A percentile compares a stretch with the other conserved stretches of the same genome.
Evolutionary conservation across 2,329 filamentous ascomycete genomes (phyloP).

Genomic region (Pestalotiopsis sp.): DNA sequence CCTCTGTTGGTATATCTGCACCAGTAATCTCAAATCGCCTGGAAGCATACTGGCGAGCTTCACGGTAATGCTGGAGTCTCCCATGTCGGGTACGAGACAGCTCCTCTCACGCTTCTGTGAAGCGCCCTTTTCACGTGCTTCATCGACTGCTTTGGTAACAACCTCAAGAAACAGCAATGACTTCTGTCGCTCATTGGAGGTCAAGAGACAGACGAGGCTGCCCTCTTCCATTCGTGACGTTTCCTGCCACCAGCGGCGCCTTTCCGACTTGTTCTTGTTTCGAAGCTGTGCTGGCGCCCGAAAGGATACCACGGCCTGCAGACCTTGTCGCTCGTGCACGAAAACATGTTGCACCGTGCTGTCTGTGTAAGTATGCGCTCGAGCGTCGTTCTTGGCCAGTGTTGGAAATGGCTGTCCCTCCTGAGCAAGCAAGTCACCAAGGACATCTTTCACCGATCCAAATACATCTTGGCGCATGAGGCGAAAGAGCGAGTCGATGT

Average conservation of each 20-base stretch:
- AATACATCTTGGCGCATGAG: slow-evolving; percentile 59
- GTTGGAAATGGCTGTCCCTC: slow-evolving; percentile 4
- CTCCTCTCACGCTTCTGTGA: neutral
- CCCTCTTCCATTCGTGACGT: slow-evolving; percentile 52
- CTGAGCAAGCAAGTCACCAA: slow-evolving; percentile 40
- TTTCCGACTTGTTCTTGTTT: slow-evolving; percentile 14
- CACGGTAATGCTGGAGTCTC: neutral
- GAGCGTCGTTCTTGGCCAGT: slow-evolving; percentile 27
- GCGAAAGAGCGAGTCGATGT: slow-evolving; percentile 54
- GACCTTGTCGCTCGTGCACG: slow-evolving; percentile 41
- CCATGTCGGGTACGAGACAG: neutral
- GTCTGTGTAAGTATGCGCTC: slow-evolving; percentile 40
- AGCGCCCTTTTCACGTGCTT: slow-evolving; percentile 19
- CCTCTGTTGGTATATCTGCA: neutral
- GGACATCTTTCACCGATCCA: slow-evolving; percentile 53
- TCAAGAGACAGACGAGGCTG: slow-evolving; percentile 52
- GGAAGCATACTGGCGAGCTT: neutral
- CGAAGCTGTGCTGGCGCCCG: slow-evolving; percentile 39
- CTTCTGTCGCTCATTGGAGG: slow-evolving; percentile 24
- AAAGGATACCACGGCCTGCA: slow-evolving; percentile 49
- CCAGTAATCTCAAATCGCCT: too few species aligned
- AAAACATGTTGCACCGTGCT: slow-evolving; percentile 32
- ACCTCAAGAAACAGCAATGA: slow-evolving; percentile 42
- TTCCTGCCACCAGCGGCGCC: slow-evolving; percentile 48
- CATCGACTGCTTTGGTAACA: slow-evolving; percentile 36